Evolutionary conservation across 2,329 filamentous ascomycete species (phyloP).

Genomic region (Lachnellula willkommii): DNA sequence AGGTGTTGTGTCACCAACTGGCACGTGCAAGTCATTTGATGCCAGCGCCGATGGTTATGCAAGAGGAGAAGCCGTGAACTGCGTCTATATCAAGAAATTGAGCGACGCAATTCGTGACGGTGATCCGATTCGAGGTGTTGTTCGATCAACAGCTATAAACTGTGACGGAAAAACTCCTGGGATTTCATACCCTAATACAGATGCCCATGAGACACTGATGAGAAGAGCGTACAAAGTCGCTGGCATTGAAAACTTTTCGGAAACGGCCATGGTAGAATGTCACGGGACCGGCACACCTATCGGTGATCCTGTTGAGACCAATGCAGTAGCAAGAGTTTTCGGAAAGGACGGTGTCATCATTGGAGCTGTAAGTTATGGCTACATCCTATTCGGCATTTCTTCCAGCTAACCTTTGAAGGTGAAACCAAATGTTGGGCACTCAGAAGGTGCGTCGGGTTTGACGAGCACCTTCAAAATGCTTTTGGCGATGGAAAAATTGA

Average conservation of each 20-base stretch:
- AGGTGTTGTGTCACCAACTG: slow-evolving; percentile 16
- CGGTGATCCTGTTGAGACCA: slow-evolving; percentile 14
- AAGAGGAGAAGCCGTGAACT: slow-evolving; percentile 55
- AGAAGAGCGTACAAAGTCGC: slow-evolving; percentile 13
- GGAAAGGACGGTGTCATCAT: slow-evolving; percentile 6
- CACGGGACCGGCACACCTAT: slow-evolving; percentile 17
- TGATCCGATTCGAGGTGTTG: slow-evolving; percentile 51
- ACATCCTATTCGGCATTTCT: not conserved
- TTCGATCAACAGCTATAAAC: slow-evolving; percentile 49
- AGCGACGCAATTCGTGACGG: slow-evolving; percentile 52
- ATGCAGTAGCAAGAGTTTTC: slow-evolving; percentile 11
- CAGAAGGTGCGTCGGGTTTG: slow-evolving; percentile 20
- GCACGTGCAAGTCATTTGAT: slow-evolving; percentile 49
- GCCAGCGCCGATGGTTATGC: slow-evolving; percentile 55
- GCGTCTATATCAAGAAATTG: slow-evolving; percentile 54
- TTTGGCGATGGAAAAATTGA: slow-evolving; percentile 20
- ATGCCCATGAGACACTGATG: slow-evolving; percentile 30
- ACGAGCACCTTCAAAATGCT: slow-evolving; percentile 24
- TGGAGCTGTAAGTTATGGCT: slow-evolving; percentile 5
- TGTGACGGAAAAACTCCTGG: slow-evolving; percentile 43
- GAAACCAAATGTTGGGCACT: slow-evolving; percentile 27
- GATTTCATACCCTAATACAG: slow-evolving; percentile 38
- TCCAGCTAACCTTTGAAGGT: slow-evolving; percentile 2
- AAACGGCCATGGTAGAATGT: slow-evolving; percentile 14
- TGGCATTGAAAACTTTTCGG: slow-evolving; percentile 7